Evolutionary conservation across 345 rosid genomes (phyloP).

Genomic region (Camelina sativa): DNA sequence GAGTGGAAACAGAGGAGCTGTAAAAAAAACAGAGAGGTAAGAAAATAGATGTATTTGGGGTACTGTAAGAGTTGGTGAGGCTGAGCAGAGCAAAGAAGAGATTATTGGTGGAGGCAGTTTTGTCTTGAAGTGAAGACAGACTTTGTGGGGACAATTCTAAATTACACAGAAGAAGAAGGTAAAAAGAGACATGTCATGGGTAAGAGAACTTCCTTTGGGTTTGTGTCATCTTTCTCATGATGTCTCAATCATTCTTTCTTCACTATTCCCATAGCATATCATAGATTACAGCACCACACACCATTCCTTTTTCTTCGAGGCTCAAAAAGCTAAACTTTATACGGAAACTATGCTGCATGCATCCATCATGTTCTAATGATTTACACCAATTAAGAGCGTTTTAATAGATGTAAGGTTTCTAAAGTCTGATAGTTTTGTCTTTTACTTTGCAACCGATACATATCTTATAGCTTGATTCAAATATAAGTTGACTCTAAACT

Average conservation of each 20-base stretch:
- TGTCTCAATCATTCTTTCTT: slow-evolving; percentile 46
- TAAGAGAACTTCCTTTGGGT: slow-evolving; percentile 39
- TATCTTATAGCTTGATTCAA: slow-evolving; percentile 4
- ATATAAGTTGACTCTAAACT: slow-evolving; percentile 3
- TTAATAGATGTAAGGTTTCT: neutral
- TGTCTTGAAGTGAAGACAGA: slow-evolving; percentile 41
- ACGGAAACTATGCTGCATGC: slow-evolving; percentile 27
- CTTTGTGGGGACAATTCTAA: slow-evolving; percentile 40
- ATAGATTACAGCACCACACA: slow-evolving; percentile 16
- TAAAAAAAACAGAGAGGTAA: slow-evolving; percentile 31
- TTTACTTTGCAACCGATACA: neutral
- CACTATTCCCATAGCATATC: slow-evolving; percentile 28
- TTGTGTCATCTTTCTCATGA: slow-evolving; percentile 45
- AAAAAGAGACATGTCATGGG: slow-evolving; percentile 42
- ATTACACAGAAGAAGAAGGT: slow-evolving; percentile 46
- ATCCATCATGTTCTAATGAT: slow-evolving; percentile 15
- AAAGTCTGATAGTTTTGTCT: neutral
- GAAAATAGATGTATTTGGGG: slow-evolving; percentile 28
- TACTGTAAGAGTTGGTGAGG: slow-evolving; percentile 43
- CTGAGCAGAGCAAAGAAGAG: slow-evolving; percentile 40
- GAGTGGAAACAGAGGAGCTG: slow-evolving; percentile 37
- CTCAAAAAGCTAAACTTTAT: slow-evolving; percentile 3
- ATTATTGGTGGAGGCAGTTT: slow-evolving; percentile 40
- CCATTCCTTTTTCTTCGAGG: slow-evolving; percentile 24
- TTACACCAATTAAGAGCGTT: neutral